phyloP scores from a whole-genome alignment of 352 stramenopile species.

The Pythium rishiriense region DNA sequence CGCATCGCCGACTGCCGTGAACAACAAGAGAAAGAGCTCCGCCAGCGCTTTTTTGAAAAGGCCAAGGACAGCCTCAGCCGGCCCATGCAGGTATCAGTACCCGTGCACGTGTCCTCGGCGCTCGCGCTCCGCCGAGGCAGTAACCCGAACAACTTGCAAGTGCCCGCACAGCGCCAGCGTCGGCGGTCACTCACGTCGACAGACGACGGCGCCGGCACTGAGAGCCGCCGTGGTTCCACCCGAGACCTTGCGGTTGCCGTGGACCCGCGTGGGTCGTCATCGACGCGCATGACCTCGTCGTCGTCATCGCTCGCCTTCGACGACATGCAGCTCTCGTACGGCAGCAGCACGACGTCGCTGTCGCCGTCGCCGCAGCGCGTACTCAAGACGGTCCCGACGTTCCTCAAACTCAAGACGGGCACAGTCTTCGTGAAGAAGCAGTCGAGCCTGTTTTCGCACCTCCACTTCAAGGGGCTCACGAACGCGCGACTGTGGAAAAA shows the following conservation, averaged over 20 bases:
- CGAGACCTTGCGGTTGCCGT: not conserved
- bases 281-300: conserved; percentile 1
- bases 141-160: conserved; percentile 12
- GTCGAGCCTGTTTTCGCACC: conserved; percentile 70
- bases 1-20: conserved; percentile 74
- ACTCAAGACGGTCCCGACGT: conserved; percentile 35
- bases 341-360: conserved; percentile 1
- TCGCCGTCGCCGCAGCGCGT: conserved; percentile 9
- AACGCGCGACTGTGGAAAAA: conserved; percentile 80
- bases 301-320: conserved; percentile 10
- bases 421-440: conserved; percentile 81
- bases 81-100: conserved; percentile 36
- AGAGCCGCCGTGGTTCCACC: conserved; percentile 5
- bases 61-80: conserved; percentile 58
- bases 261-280: conserved; percentile 1
- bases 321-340: conserved; percentile 17
- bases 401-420: conserved; percentile 62
- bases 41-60: conserved; percentile 78
- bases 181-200: conserved; percentile 42
- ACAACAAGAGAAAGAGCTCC: conserved; percentile 73
- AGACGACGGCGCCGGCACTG: conserved; percentile 8
- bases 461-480: conserved; percentile 63
- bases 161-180: conserved; percentile 30
- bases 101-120: not conserved
- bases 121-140: conserved; percentile 22